Evolutionary conservation across 2,329 filamentous ascomycete genomes (phyloP), one percentile per base, ranked within the genome.

Genomic region (Fusarium odoratissimum): DNA sequence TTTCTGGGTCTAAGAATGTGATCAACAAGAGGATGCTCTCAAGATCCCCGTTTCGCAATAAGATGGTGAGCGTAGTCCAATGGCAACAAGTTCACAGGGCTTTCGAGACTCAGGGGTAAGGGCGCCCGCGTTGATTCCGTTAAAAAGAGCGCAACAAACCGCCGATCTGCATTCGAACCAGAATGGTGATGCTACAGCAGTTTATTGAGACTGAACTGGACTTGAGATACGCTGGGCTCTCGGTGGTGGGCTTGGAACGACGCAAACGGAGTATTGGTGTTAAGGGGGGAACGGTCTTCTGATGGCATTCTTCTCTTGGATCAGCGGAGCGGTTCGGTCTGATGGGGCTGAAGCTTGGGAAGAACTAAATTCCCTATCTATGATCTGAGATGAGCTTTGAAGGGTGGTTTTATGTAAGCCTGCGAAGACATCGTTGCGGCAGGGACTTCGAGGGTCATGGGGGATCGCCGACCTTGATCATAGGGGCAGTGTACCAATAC

Each of bases 111-210:
- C 3, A 35, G n/a, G 31, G 9, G 12, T 25, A 11, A 35, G 9
- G 17, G 19, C 8, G 14, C 9, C 19, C 31, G n/a, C 8, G 10
- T n/a, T 8, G n/a, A 4, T 25, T 21, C n/a, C n/a, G 12, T 16
- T 31, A 25, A 21, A 51, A 21, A 4, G 31, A 14, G 21, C 4
- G 2, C 8, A 10, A 19, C 17, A 51, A 6, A 14, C 17, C 4
- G 8, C n/a, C n/a, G 17, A 35, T 14, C n/a, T 25, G 4, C 8
- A 51, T 35, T 21, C 6, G 17, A 35, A 51, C 12, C 0, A 8
- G 6, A 51, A 11, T 1, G 4, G 0, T 35, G 48, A 21, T 21
- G 4, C 2, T 2, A 0, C 3, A 16, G 16, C 0, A 17, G 21
- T 7, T 19, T 0, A 23, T 33, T 21, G 6, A 25, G 12, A 14